Evolutionary conservation across 108 stramenopile genomes (phyloP).

Genomic region (Cyclotella cryptica): DNA sequence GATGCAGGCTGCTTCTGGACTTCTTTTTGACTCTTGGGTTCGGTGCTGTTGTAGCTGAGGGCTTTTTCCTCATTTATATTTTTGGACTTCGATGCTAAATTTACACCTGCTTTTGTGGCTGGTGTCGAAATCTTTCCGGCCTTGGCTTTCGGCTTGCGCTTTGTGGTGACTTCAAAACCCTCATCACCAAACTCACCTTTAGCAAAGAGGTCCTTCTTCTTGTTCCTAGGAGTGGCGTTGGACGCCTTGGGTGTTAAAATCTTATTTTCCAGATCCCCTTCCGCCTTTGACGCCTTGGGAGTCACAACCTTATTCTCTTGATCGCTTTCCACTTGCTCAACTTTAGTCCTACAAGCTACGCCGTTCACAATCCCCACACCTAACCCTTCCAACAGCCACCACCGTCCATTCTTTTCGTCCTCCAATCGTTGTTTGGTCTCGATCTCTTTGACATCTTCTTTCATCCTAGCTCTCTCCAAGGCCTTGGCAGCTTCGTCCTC

Average conservation of each 20-base stretch:
- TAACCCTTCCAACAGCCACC: neutral
- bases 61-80: too few relatives aligned
- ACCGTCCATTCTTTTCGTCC: neutral
- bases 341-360: neutral
- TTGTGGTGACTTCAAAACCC: neutral
- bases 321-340: too few relatives aligned
- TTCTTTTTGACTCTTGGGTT: too few relatives aligned
- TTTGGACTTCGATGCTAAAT: too few relatives aligned
- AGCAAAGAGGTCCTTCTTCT: too few relatives aligned
- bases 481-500: conserved; percentile 7
- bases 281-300: neutral
- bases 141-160: neutral
- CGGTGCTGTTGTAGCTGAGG: too few relatives aligned
- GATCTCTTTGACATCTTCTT: neutral
- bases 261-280: conserved; percentile 3
- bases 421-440: neutral
- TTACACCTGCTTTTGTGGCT: too few relatives aligned
- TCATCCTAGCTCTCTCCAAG: neutral
- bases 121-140: too few relatives aligned
- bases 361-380: too few relatives aligned
- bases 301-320: too few relatives aligned
- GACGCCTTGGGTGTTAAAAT: conserved; percentile 2
- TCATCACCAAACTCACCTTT: neutral
- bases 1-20: too few relatives aligned
- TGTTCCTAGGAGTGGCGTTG: neutral